Evolutionary conservation across 208 protist species (phyloP), one percentile per base, ranked within the genome.

Genomic region (Zelonia costaricensis): DNA sequence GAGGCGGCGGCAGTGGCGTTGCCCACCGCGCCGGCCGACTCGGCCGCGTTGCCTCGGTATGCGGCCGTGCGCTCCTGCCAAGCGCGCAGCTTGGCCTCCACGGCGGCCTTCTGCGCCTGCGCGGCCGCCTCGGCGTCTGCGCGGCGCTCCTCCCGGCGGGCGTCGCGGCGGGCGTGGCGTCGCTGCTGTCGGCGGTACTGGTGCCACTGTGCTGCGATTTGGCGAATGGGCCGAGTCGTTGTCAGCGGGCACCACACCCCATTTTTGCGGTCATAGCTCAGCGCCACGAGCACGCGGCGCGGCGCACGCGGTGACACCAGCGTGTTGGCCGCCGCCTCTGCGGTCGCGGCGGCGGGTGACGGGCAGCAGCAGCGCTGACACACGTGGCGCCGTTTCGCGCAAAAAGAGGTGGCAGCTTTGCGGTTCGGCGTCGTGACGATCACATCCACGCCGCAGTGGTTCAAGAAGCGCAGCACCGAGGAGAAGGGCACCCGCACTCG

Each of bases 211-310:
- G 36, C 61, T 3, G 76, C 76, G 10, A 74, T 47, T 3, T 45
- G 43, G 9, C 70, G 69, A 46, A 88, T 72, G 15, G 69, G 64
- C 3, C 68, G 67, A 1, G 35, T 43, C 20, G 57, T 65, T 0
- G 77, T 80, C 38, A 89, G 35, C 0, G 81, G 83, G 22, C 68
- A 68, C 86, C 86, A 93, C 28, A 80, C 23, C 13, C 43, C 43
- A n/a, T 69, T 30, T 39, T 47, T 56, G 12, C 12, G 16, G 61
- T 86, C 67, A 52, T 80, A 93, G 57, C 84, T 78, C 1, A 93
- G 64, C 15, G 75, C 76, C 8, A 84, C 46, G 8, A 84, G 65
- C 18, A 79, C 68, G 20, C 81, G 76, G 4, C 42, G 52, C 42
- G 58, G 45, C 9, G 43, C 35, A 31, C 4, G 10, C 12, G n/a